Evolutionary conservation across 352 stramenopile genomes (phyloP).

Genomic region (Nothophytophthora sp.): DNA sequence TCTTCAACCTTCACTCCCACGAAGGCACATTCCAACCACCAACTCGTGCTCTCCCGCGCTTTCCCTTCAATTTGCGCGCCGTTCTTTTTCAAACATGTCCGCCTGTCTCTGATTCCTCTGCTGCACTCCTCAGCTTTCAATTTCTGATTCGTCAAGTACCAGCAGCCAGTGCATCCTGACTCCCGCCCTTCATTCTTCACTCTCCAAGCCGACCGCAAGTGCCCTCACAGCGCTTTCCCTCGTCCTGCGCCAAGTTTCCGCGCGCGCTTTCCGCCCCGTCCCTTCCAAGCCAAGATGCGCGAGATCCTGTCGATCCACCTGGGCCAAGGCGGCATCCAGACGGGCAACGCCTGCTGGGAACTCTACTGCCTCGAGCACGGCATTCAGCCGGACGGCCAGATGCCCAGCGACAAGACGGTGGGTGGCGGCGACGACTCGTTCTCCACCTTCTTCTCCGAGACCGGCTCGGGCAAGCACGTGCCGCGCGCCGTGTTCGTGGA

Average conservation of each 20-base stretch:
- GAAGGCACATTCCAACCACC: no score
- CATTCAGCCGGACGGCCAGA: conserved; percentile 93
- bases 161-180: no score
- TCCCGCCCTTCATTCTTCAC: not conserved
- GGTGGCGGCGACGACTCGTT: conserved; percentile 30
- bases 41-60: no score
- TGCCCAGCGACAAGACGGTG: conserved; percentile 36
- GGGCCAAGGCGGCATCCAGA: conserved; percentile 91
- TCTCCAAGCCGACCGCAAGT: not conserved
- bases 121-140: no score
- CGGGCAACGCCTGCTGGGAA: conserved; percentile 93
- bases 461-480: conserved; percentile 95
- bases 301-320: conserved; percentile 98
- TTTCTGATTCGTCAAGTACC: no score
- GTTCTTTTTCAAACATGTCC: no score
- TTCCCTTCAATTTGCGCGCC: no score
- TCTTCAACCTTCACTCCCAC: no score
- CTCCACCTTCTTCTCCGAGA: conserved; percentile 97
- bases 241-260: no score
- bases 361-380: conserved; percentile 94
- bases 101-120: no score
- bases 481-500: conserved; percentile 98
- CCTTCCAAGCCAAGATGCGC: conserved; percentile 71
- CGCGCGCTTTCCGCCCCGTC: conserved; percentile 8
- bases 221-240: not conserved